A percentile compares a stretch with the other conserved stretches of the same genome.
Conservation (phyloP, 2,329 filamentous ascomycete genomes). For the Akanthomyces uredinophilus region DNA sequence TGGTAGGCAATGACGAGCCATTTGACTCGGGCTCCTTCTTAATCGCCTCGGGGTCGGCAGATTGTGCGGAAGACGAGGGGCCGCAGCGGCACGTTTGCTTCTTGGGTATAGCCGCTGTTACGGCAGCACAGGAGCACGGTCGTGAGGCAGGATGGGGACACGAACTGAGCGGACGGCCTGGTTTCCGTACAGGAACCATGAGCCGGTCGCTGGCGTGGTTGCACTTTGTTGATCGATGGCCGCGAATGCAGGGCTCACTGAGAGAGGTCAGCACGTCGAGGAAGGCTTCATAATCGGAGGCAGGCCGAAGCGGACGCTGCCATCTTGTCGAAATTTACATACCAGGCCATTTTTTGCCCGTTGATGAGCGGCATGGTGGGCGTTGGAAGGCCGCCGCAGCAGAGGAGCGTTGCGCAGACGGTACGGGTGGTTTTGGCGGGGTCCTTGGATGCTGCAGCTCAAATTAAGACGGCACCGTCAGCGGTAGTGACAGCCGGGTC, state of each 20-base stretch:
- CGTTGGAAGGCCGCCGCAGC: not conserved
- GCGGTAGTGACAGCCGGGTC: not conserved
- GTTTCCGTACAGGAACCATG: slow-evolving; percentile 66
- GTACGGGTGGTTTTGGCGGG: not conserved
- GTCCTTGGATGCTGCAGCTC: not conserved
- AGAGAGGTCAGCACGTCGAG: not conserved
- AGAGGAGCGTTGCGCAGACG: not conserved
- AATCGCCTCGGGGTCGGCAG: slow-evolving; percentile 19
- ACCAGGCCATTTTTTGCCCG: slow-evolving; percentile 71
- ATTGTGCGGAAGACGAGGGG: slow-evolving; percentile 20
- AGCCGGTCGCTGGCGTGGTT: slow-evolving; percentile 62
- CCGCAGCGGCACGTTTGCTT: slow-evolving; percentile 53
- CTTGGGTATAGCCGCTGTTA: slow-evolving; percentile 60
- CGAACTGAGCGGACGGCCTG: slow-evolving; percentile 63
- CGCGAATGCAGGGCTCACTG: slow-evolving; percentile 70
- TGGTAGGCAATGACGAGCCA: slow-evolving; percentile 25
- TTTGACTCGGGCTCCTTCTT: slow-evolving; percentile 24
- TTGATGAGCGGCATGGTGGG: slow-evolving; percentile 61
- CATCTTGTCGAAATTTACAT: slow-evolving; percentile 29
- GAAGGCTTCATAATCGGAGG: not conserved
- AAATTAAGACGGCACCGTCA: not conserved
- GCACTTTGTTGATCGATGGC: slow-evolving; percentile 71
- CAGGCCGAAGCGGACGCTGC: not conserved
- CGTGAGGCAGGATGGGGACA: slow-evolving; percentile 62
- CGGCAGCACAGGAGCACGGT: slow-evolving; percentile 55